A percentile compares a stretch with the other conserved stretches of the same genome.
These are phyloP conservation scores for Rhododendron ovatum DNA, from an alignment of 148 eudicot species.

Conservation along the genomic window DNA sequence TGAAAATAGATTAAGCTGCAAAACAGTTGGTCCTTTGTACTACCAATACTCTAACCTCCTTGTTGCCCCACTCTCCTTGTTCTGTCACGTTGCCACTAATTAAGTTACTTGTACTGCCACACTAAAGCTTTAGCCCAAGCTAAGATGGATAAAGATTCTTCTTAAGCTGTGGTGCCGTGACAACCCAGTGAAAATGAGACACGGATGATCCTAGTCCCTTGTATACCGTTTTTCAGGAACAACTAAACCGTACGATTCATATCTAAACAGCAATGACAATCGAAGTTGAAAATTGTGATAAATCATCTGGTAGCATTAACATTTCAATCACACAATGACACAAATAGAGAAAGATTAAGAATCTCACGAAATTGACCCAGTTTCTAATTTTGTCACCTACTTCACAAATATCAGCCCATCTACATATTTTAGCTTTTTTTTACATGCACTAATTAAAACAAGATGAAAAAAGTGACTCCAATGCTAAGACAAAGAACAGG, in stretches of 20 bases:
- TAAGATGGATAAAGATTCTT: background rate
- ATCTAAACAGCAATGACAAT: background rate
- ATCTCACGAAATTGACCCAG: background rate
- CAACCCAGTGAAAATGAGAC: background rate
- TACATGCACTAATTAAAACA: background rate
- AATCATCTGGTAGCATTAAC: background rate
- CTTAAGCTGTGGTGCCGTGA: background rate
- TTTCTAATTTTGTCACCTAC: background rate
- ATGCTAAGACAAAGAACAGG: background rate
- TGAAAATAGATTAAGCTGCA: background rate
- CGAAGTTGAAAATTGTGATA: background rate
- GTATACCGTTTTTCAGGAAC: background rate
- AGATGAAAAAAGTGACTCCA: background rate
- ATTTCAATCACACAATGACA: background rate
- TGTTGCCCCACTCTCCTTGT: background rate
- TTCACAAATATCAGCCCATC: background rate
- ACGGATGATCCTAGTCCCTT: background rate
- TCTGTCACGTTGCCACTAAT: background rate
- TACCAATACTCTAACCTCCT: background rate
- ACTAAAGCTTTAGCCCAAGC: background rate
- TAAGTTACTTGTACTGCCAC: background rate
- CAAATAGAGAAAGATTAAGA: background rate
- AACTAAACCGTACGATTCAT: background rate
- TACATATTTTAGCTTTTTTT: background rate
- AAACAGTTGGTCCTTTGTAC: background rate